Conservation (phyloP, 148 eudicot genomes). For the Chenopodium quinoa region DNA sequence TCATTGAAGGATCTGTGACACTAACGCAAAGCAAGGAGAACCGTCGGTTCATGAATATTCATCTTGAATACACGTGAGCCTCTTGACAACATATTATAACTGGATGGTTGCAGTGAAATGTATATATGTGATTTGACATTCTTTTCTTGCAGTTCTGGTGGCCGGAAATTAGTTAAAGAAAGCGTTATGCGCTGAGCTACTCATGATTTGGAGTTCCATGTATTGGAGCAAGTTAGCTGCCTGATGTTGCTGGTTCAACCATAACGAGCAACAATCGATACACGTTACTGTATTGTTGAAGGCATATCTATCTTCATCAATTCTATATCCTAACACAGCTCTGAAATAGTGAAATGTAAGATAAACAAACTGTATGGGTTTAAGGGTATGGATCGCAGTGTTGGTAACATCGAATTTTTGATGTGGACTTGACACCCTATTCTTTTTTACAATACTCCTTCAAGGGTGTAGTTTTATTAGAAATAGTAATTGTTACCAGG, state of each 20-base stretch:
- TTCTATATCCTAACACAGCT: slow-evolving; percentile 11
- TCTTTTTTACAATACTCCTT: neutral
- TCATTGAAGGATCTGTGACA: slow-evolving; percentile 75
- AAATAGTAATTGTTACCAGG: neutral
- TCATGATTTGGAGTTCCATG: neutral
- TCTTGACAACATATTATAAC: neutral
- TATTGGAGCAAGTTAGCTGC: neutral
- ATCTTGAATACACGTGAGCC: slow-evolving; percentile 74
- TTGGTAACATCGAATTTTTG: neutral
- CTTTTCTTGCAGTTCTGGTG: slow-evolving; percentile 73
- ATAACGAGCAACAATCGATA: neutral
- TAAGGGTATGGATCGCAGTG: neutral
- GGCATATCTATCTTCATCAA: neutral
- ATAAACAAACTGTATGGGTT: neutral
- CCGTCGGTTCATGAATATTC: slow-evolving; percentile 80
- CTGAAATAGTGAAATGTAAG: neutral
- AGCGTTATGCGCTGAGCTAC: slow-evolving; percentile 68
- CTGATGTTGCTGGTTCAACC: neutral
- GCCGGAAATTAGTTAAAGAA: slow-evolving; percentile 77
- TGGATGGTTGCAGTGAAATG: neutral
- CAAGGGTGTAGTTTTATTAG: neutral
- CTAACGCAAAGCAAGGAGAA: slow-evolving; percentile 91
- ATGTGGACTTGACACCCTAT: neutral
- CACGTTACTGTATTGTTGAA: neutral
- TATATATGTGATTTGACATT: neutral